Evolutionary conservation across 495 filamentous ascomycete species (phyloP).

Genomic region (Penicillium flavigenum): DNA sequence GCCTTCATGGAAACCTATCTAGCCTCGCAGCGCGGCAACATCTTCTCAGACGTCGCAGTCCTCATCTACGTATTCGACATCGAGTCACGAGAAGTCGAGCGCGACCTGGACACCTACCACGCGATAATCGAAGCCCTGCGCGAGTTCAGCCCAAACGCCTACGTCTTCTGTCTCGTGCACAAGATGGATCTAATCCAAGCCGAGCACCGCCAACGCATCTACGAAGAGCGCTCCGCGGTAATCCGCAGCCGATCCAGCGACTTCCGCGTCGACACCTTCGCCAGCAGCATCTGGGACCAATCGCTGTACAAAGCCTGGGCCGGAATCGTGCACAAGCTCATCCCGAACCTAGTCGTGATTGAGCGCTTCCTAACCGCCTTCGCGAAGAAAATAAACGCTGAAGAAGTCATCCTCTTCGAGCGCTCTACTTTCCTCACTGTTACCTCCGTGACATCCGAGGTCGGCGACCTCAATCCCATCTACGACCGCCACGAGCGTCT

Average conservation of each 20-base stretch:
- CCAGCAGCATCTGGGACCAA: conserved; percentile 98
- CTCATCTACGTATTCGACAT: conserved; percentile 99
- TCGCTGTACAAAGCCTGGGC: conserved; percentile 98
- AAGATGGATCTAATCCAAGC: conserved; percentile 97
- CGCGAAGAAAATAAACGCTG: conserved; percentile 79
- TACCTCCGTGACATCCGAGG: conserved; percentile 70
- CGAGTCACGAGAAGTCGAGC: conserved; percentile 87
- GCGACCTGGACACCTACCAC: conserved; percentile 85
- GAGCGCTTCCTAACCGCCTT: conserved; percentile 77
- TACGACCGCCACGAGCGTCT: conserved; percentile 92
- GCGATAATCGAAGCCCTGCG: conserved; percentile 79
- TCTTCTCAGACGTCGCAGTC: conserved; percentile 94
- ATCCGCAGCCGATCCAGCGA: conserved; percentile 73
- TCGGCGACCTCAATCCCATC: conserved; percentile 77
- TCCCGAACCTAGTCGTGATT: conserved; percentile 88
- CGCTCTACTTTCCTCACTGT: conserved; percentile 94
- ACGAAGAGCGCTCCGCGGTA: conserved; percentile 70
- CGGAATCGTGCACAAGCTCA: conserved; percentile 90
- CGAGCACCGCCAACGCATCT: conserved; percentile 72
- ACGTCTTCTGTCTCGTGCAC: conserved; percentile 91
- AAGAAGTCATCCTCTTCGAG: conserved; percentile 95
- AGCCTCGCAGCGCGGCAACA: conserved; percentile 85
- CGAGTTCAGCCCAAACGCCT: conserved; percentile 79
- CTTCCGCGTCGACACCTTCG: conserved; percentile 72
- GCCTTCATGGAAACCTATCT: conserved; percentile 99